Conservation (phyloP, 305 asterid species). For the Striga hermonthica region DNA sequence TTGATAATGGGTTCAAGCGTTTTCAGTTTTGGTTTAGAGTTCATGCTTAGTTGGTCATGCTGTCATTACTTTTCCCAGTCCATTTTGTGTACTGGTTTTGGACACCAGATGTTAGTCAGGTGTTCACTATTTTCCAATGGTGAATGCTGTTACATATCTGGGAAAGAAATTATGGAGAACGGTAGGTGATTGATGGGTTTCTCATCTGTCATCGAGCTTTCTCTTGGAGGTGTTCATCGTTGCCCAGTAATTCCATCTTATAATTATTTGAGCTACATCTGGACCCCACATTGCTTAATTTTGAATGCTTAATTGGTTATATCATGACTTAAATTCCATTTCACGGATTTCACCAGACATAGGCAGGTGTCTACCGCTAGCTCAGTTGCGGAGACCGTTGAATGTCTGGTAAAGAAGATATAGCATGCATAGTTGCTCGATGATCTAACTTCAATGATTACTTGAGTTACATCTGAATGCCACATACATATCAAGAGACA, state of each 20-base stretch:
- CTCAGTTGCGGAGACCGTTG: constrained; percentile 42
- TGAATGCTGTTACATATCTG: constrained; percentile 47
- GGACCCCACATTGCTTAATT: constrained; percentile 33
- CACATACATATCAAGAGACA: constrained; percentile 27
- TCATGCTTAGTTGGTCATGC: neutral
- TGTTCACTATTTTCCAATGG: constrained; percentile 32
- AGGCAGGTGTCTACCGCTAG: constrained; percentile 41
- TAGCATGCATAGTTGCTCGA: constrained; percentile 30
- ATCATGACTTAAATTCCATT: neutral
- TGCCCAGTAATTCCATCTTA: constrained; percentile 30
- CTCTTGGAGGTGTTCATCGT: constrained; percentile 46
- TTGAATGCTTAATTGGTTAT: constrained; percentile 7
- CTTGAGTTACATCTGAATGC: constrained; percentile 31
- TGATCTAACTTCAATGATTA: constrained; percentile 25
- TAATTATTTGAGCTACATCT: constrained; percentile 53
- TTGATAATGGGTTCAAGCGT: neutral
- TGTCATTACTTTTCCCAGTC: neutral
- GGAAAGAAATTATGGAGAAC: constrained; percentile 39
- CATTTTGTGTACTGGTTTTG: neutral
- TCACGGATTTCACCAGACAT: constrained; percentile 24
- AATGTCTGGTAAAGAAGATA: constrained; percentile 30
- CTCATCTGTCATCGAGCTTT: constrained; percentile 33
- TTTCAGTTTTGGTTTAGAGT: neutral
- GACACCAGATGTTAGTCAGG: constrained; percentile 40
- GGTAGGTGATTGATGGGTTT: constrained; percentile 32